Percentiles rank a stretch among this genome's conserved stretches.
Conservation (phyloP, 768 basidiomycete genomes). For the Trametes maxima region DNA sequence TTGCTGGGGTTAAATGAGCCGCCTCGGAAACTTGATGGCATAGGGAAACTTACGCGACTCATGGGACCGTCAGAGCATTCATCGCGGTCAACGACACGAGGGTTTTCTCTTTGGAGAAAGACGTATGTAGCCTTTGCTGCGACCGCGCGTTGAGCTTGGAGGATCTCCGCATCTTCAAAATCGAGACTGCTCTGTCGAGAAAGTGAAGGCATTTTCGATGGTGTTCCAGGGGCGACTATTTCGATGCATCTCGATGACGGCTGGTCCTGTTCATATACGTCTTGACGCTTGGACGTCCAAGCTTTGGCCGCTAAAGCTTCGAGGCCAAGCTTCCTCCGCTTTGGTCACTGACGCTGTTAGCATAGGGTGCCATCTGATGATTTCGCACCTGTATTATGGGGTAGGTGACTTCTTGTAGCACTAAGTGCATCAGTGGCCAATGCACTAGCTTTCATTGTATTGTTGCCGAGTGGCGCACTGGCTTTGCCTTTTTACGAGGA, state of each 20-base stretch:
- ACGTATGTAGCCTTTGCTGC: slow-evolving; percentile 4
- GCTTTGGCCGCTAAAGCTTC: not conserved
- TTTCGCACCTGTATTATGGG: no score
- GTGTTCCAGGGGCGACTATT: not conserved
- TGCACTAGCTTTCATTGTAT: no score
- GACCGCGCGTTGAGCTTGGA: slow-evolving; percentile 2
- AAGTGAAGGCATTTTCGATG: not conserved
- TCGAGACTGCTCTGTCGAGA: not conserved
- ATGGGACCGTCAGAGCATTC: not conserved
- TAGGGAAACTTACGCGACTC: no score
- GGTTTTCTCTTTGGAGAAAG: not conserved
- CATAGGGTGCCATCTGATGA: no score
- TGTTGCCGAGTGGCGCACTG: no score
- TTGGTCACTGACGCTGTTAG: not conserved
- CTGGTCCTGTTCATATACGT: not conserved
- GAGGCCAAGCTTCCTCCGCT: not conserved
- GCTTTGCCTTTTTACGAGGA: no score
- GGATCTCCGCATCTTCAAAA: not conserved
- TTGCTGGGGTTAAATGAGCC: no score
- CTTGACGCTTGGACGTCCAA: not conserved
- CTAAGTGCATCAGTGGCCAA: no score
- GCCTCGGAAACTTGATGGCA: no score
- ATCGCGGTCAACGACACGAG: not conserved
- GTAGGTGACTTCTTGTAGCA: no score
- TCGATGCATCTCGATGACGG: not conserved